Evolutionary conservation across 1,139 yeast species (phyloP), one percentile per base, ranked within the genome.

Genomic region (Sugiyamaella japonica): DNA sequence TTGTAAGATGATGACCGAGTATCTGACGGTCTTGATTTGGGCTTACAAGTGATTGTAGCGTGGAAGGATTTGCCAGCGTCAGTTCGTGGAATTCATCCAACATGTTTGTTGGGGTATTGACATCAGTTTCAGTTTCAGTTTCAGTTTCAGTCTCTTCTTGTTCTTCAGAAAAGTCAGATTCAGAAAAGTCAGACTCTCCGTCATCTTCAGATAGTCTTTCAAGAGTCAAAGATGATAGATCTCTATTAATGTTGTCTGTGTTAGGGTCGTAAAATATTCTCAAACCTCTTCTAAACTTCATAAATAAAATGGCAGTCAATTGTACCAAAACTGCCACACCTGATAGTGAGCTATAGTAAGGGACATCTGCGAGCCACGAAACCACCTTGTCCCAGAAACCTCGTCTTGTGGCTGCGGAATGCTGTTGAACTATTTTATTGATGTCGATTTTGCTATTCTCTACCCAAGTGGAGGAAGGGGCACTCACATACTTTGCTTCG

Each of bases 271-370:
- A 6, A 20, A 20, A 20, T 20, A 20, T 20, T 6, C 25, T 20
- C 25, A 6, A 3, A 6, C 3, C 25, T 3, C 23, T 15, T 55
- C 55, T 29, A 48, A 50, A 13, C 56, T 54, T 9, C 17, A 34
- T 4, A 31, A 38, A 17, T 62, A 66, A 32, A 49, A 58, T 9
- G 49, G 53, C 44, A 52, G 16, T 48, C 56, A 40, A 8, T 29
- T 28, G 8, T 45, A 42, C 13, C 23, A 54, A 7, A 32, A 46
- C 9, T 32, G 40, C 39, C 46, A 29, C 3, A 48, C 20, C 34
- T 32, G 48, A 37, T 52, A 48, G 42, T 34, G 54, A 36, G 40
- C 36, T 45, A 47, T 60, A 49, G 53, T 48, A 47, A 54, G 60
- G 46, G 53, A 54, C 52, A 17, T 55, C 32, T 13, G 48, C 28